Evolutionary conservation across 345 rosid species (phyloP), one percentile per base, ranked within the genome.

Genomic region (Dipteronia sinensis): DNA sequence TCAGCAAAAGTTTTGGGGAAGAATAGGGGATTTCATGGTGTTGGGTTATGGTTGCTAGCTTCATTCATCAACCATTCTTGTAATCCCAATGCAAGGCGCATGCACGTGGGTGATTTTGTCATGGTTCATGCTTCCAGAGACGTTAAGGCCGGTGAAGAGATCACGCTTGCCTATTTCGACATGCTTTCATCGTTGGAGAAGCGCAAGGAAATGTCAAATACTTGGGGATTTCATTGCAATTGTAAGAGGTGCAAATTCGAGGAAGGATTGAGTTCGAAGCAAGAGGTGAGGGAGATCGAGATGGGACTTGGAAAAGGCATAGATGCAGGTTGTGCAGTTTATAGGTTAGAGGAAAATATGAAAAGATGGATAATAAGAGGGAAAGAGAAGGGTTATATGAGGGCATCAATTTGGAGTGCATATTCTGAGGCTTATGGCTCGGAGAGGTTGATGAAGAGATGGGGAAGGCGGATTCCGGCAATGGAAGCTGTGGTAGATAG

Each of bases 61-160:
- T 92, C 98, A 29, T 93, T 95, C 84, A 82, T 92, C 46, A 95
- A 95, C 89, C 98, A 93, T 81, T 91, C 98, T 15, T 93, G 97
- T 69, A 55, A 79, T 49, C 93, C 97, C 5, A 95, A 93, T 27
- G 86, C 92, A 2, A 89, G 98, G 72, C 88, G 94, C 11, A 38
- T 91, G 17, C 99, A 95, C 47, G 87, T 92, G n/a, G 97, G 97
- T 46, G 92, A 95, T 42, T 78, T 83, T 61, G 75, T 86, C 0
- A 69, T 92, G 31, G 91, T 93, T 63, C 93, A 88, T 80, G 92
- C 92, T 46, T 93, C 94, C 0, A 90, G 96, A 76, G 97, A 93
- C 49, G 78, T 95, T 49, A 91, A 90, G 84, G 91, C 89, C 1
- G 94, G 96, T 29, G 97, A 92, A 80, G 99, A 95, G 86, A 86